Evolutionary conservation across 2,329 filamentous ascomycete genomes (phyloP).

Genomic region (Fusarium xyrophilum): DNA sequence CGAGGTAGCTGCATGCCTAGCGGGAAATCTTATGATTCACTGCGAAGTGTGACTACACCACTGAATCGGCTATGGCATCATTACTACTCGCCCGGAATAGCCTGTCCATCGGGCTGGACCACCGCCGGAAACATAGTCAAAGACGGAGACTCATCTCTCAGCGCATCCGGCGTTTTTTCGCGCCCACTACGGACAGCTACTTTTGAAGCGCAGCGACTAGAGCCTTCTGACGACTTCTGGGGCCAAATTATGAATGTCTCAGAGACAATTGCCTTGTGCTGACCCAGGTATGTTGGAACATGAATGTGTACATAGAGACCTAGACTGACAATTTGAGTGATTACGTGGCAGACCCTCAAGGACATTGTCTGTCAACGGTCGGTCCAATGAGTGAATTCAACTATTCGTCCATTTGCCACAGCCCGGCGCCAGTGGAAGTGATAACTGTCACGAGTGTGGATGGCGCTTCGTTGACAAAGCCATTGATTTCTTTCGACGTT

Average conservation of each 20-base stretch:
- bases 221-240: background rate
- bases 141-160: rapidly evolving
- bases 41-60: rapidly evolving
- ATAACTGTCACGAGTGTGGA: background rate
- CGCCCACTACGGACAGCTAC: background rate
- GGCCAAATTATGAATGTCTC: background rate
- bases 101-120: background rate
- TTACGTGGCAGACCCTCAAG: background rate
- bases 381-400: background rate
- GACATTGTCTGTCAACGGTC: background rate
- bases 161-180: background rate
- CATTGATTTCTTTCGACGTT: background rate
- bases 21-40: background rate
- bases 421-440: background rate
- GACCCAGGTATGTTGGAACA: background rate
- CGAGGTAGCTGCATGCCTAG: background rate
- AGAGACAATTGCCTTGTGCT: constrained; percentile 1
- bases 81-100: background rate
- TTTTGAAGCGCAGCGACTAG: background rate
- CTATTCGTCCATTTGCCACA: background rate
- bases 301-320: no score
- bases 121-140: background rate
- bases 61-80: background rate
- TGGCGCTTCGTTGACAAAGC: background rate
- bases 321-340: background rate